A percentile compares a stretch with the other conserved stretches of the same genome.
phyloP scores from a whole-genome alignment of 768 basidiomycete genomes.

The Infundibulicybe gibba region DNA sequence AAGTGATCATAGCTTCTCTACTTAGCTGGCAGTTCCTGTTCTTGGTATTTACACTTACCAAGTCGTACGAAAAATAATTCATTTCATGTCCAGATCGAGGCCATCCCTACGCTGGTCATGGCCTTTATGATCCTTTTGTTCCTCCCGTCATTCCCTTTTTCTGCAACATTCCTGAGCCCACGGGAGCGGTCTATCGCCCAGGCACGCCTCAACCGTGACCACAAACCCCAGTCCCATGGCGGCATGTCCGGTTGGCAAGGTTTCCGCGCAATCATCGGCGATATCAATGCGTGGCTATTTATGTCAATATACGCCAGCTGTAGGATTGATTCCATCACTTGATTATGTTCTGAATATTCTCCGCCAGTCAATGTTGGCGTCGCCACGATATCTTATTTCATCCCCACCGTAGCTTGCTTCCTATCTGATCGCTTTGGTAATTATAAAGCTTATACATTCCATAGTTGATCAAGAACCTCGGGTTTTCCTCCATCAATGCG shows the following conservation, averaged over 20 bases:
- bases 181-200: slow-evolving; percentile 54
- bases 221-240: slow-evolving; percentile 54
- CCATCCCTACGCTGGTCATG: slow-evolving; percentile 54
- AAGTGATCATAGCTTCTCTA: neutral
- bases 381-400: slow-evolving; percentile 53
- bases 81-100: slow-evolving; percentile 38
- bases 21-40: no score
- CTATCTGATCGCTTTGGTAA: neutral
- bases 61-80: no score
- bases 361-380: slow-evolving; percentile 49
- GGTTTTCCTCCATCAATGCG: slow-evolving; percentile 52
- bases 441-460: neutral
- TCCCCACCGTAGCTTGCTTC: slow-evolving; percentile 39
- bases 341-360: neutral
- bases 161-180: slow-evolving; percentile 46
- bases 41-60: no score
- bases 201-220: slow-evolving; percentile 51
- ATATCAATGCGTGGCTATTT: slow-evolving; percentile 50
- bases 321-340: slow-evolving; percentile 17
- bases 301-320: slow-evolving; percentile 51
- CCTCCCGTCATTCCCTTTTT: slow-evolving; percentile 54
- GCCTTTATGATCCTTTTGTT: slow-evolving; percentile 42
- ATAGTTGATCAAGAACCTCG: slow-evolving; percentile 51
- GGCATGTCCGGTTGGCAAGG: slow-evolving; percentile 56
- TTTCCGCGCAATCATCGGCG: slow-evolving; percentile 46